phyloP scores from a whole-genome alignment of 2,329 filamentous ascomycete genomes.

The Neurospora sp. region DNA sequence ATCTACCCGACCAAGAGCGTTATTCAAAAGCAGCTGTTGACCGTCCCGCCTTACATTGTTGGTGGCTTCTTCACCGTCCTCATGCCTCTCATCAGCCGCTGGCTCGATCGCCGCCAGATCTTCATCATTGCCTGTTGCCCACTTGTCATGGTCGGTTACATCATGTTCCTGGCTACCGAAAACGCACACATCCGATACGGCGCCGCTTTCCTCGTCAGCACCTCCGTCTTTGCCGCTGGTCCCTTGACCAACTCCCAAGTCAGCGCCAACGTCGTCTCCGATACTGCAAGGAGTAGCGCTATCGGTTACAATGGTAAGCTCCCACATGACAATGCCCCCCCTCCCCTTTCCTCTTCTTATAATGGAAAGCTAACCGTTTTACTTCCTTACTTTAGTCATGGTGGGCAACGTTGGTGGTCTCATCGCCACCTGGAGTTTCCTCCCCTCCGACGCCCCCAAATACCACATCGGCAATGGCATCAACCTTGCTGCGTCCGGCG shows the following conservation, averaged over 20 bases:
- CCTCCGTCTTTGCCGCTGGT: slow-evolving; percentile 51
- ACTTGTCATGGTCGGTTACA: slow-evolving; percentile 55
- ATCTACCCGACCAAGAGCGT: slow-evolving; percentile 52
- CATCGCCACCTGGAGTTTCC: slow-evolving; percentile 51
- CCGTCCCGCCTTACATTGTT: slow-evolving; percentile 59
- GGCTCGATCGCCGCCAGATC: slow-evolving; percentile 46
- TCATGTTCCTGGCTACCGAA: slow-evolving; percentile 52
- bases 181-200: slow-evolving; percentile 48
- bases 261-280: slow-evolving; percentile 58
- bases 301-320: slow-evolving; percentile 16
- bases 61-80: slow-evolving; percentile 53
- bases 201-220: slow-evolving; percentile 57
- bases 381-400: slow-evolving; percentile 13
- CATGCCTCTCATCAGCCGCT: slow-evolving; percentile 48
- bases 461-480: slow-evolving; percentile 62
- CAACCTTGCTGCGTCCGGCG: slow-evolving; percentile 53
- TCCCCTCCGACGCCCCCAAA: slow-evolving; percentile 51
- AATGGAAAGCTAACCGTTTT: background rate
- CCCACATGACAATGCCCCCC: background rate
- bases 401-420: slow-evolving; percentile 20
- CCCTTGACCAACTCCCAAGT: slow-evolving; percentile 56
- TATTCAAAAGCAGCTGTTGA: slow-evolving; percentile 56
- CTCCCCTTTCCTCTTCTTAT: background rate
- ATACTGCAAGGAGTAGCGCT: slow-evolving; percentile 46
- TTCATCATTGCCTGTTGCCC: slow-evolving; percentile 50